Percentiles rank a stretch among this genome's conserved stretches.
Conservation (phyloP, 192 early-diverging fungal genomes). For the Coemansia aciculifera region DNA sequence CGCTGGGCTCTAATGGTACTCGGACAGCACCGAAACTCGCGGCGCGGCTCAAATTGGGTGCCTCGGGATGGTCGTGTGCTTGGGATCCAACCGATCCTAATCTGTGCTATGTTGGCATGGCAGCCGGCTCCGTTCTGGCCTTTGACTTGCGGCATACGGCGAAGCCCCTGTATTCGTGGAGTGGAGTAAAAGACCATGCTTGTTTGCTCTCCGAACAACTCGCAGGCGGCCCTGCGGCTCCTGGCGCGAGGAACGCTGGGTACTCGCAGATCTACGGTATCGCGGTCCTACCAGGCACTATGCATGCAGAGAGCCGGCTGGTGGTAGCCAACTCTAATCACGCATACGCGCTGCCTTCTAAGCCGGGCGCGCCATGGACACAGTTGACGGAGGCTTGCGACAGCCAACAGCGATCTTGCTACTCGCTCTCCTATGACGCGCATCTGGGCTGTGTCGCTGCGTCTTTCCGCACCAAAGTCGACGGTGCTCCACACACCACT, state of each 20-base stretch:
- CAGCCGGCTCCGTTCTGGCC: slow-evolving; percentile 16
- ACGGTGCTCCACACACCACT: not conserved
- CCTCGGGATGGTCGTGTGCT: slow-evolving; percentile 40
- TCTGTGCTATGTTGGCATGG: slow-evolving; percentile 24
- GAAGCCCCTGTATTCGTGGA: slow-evolving; percentile 17
- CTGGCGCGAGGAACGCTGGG: not conserved
- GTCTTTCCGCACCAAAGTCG: slow-evolving; percentile 23
- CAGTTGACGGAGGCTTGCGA: slow-evolving; percentile 13
- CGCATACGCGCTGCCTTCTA: slow-evolving; percentile 25
- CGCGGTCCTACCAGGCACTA: not conserved
- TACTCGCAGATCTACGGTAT: slow-evolving; percentile 37
- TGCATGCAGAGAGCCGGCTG: slow-evolving; percentile 2
- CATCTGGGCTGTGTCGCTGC: slow-evolving; percentile 19
- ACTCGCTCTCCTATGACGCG: slow-evolving; percentile 25
- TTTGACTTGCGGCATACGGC: slow-evolving; percentile 28
- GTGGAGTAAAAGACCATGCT: slow-evolving; percentile 13
- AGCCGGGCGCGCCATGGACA: slow-evolving; percentile 12
- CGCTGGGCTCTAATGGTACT: slow-evolving; percentile 8
- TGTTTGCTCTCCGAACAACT: not conserved
- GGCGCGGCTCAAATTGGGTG: slow-evolving; percentile 3
- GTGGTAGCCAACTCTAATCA: slow-evolving; percentile 35
- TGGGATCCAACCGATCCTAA: slow-evolving; percentile 24
- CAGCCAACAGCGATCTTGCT: slow-evolving; percentile 20
- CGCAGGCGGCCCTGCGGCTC: not conserved
- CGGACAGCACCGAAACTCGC: slow-evolving; percentile 17